Base-by-base conservation (phyloP, 139 green algal species). In the Helicosporidium sp. region DNA sequence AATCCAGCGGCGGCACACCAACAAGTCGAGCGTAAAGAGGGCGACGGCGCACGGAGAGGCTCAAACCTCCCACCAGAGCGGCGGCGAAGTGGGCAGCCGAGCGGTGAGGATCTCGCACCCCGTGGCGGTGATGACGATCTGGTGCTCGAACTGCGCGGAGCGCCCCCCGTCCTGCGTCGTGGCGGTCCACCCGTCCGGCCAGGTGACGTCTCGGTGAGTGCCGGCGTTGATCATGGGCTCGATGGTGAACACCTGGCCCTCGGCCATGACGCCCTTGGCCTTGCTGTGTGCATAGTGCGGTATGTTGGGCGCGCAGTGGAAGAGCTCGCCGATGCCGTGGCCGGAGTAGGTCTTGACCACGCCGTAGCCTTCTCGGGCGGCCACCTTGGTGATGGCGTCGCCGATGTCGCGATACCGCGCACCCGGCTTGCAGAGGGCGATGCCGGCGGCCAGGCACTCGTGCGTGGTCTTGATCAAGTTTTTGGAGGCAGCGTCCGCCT, bases 191-290 rank as follows among this genome's bases (percentile, higher is more conserved):
- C 82, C 82, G 46, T 98, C 89, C 0, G 89, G 89, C 89, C 89
- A 98, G 20, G 71, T 84, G 26, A 60, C 57, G 54, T 93, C 82
- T 1, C 64, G 61, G 63, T 75, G 84, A 8, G 48, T 66, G 25
- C 80, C 79, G 43, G 43, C 53, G 52, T 93, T 94, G 55, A 98
- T 85, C 89, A 98, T 98, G 1, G 88, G 88, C 69, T 97, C 88
- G 51, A 97, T 94, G 0, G 87, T 95, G 65, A 97, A 97, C 7
- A 81, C 61, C 50, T 80, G 60, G 4, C 74, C 74, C 45, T 68
- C 65, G 48, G 86, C 84, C 83, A 95, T 94, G 12, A 79, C 55
- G 13, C 87, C 85, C 5, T 86, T 69, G 16, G 81, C 84, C 65
- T 93, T 93, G 64, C 92, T 94, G 46, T 72, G 53, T 5, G 78